Conservation (phyloP, 306 rosid genomes). For the Cicer yamashitae region DNA sequence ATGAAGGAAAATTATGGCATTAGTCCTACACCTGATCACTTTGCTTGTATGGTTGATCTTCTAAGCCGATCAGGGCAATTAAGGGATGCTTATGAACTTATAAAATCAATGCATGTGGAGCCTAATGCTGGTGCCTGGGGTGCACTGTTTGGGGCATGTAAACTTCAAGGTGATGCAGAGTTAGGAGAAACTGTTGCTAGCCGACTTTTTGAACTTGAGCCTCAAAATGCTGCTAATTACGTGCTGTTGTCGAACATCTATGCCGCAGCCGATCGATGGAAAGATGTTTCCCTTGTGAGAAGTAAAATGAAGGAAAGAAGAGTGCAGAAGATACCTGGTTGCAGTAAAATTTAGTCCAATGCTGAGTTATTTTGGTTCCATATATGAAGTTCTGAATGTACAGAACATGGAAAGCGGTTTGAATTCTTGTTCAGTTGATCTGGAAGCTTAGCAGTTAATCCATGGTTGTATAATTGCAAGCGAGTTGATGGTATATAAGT, state of each 20-base stretch:
- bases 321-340: conserved; percentile 66
- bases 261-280: conserved; percentile 72
- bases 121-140: conserved; percentile 78
- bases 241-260: conserved; percentile 76
- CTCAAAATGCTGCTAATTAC: conserved; percentile 68
- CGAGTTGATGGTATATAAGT: conserved; percentile 11
- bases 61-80: conserved; percentile 71
- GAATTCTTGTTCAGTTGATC: conserved; percentile 17
- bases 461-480: conserved; percentile 27
- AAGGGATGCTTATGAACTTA: conserved; percentile 68
- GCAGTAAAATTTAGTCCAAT: conserved; percentile 53
- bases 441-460: conserved; percentile 26
- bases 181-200: conserved; percentile 70
- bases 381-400: conserved; percentile 39
- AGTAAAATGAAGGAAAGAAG: conserved; percentile 67
- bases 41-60: conserved; percentile 83
- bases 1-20: conserved; percentile 55
- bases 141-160: conserved; percentile 82
- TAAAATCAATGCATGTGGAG: conserved; percentile 62
- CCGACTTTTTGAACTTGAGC: conserved; percentile 66
- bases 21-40: conserved; percentile 71
- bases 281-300: conserved; percentile 71
- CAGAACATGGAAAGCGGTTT: conserved; percentile 25
- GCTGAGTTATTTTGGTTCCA: conserved; percentile 34
- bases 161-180: conserved; percentile 54